Evolutionary conservation across 257 asterid species (phyloP), one percentile per base, ranked within the genome.

Genomic region (Petrea volubilis): DNA sequence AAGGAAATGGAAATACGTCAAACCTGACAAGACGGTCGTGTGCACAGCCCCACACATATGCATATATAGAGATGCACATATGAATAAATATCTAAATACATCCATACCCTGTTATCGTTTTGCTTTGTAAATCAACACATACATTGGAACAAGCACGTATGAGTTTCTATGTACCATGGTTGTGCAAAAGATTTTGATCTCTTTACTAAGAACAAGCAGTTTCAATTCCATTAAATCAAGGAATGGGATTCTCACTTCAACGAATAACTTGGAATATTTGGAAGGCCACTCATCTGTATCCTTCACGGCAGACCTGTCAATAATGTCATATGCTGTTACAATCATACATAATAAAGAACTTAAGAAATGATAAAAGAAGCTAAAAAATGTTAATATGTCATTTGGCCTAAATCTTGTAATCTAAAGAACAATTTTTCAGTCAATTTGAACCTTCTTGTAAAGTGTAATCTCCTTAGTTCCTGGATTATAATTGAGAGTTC

Each of bases 261-360:
- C 80, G 74, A 88, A 92, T 67, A 95, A 73, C 84, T 92, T 95
- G 79, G 99, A 95, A 75, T 88, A 92, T 87, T 92, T 90, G 79
- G 98, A 92, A 76, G 99, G 99, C 98, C 99, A 95, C 81, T 95
- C 99, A 67, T 92, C 99, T 49, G 92, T 78, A 51, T 92, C 99
- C 56, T 81, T 95, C 73, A 95, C 98, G 0, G 90, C 92, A 25
- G 98, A 83, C 86, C 99, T 91, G 82, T 41, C 69, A 73, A 57
- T 60, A 31, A 73, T 29, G 70, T 64, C 43, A 50, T 25, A 68
- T 52, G 52, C 25, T 25, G 55, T 75, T 59, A 51, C 49, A 40
- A 51, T 36, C 28, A 74, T 60, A 34, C 25, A 43, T 21, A 63
- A 44, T 59, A 40, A 33, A 44, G 18, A 57, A 69, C 56, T 36